Evolutionary conservation across 495 filamentous ascomycete genomes (phyloP).

Genomic region (Mytilinidion resinicola): DNA sequence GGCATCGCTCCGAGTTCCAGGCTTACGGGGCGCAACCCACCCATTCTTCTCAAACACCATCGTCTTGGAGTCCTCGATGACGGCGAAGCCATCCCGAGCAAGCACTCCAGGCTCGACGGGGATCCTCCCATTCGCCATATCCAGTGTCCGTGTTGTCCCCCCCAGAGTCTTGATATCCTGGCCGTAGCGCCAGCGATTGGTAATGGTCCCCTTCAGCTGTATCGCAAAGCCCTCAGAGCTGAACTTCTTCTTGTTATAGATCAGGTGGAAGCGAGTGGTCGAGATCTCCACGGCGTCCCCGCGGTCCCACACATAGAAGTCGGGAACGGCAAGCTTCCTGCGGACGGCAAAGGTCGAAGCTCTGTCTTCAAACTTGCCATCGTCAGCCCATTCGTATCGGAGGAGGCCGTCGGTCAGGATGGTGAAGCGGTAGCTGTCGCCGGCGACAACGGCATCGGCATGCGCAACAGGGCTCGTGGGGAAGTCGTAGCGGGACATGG

Average conservation of each 20-base stretch:
- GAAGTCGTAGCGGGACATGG: slow-evolving; percentile 41
- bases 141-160: slow-evolving; percentile 48
- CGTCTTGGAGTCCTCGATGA: slow-evolving; percentile 49
- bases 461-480: slow-evolving; percentile 42
- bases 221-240: slow-evolving; percentile 41
- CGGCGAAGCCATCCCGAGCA: slow-evolving; percentile 42
- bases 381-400: slow-evolving; percentile 53
- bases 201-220: slow-evolving; percentile 33
- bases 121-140: slow-evolving; percentile 45
- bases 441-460: slow-evolving; percentile 42
- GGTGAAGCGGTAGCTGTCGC: slow-evolving; percentile 49
- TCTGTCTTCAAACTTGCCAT: slow-evolving; percentile 52
- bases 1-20: slow-evolving; percentile 46
- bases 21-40: slow-evolving; percentile 40
- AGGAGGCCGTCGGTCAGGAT: slow-evolving; percentile 47
- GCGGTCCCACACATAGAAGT: slow-evolving; percentile 40
- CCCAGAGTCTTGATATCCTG: slow-evolving; percentile 38
- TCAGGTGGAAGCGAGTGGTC: slow-evolving; percentile 46
- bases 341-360: slow-evolving; percentile 52
- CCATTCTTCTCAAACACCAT: slow-evolving; percentile 52
- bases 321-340: slow-evolving; percentile 43
- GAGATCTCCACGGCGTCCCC: slow-evolving; percentile 43
- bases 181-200: slow-evolving; percentile 44
- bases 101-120: slow-evolving; percentile 45
- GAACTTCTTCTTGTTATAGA: slow-evolving; percentile 48